Evolutionary conservation across 768 basidiomycete genomes (phyloP).

Genomic region (Amanita exitialis): DNA sequence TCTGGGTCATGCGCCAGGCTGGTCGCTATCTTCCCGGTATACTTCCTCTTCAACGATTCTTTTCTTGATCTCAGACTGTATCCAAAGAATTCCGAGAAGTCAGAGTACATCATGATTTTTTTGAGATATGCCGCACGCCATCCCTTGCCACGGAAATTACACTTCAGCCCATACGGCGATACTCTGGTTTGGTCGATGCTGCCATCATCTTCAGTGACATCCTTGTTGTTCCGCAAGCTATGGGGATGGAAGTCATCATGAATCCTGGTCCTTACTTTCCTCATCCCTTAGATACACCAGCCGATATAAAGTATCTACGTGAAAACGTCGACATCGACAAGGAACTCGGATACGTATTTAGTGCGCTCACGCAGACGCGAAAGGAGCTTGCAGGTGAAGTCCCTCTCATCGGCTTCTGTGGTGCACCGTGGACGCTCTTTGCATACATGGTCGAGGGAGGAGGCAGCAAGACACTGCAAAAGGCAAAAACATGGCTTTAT

Average conservation of each 20-base stretch:
- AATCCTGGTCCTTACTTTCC: slow-evolving; percentile 88
- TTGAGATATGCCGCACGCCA: slow-evolving; percentile 92
- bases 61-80: not conserved
- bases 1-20: slow-evolving; percentile 98
- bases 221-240: slow-evolving; percentile 93
- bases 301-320: slow-evolving; percentile 54
- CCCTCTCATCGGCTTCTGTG: slow-evolving; percentile 94
- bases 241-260: slow-evolving; percentile 96
- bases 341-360: slow-evolving; percentile 86
- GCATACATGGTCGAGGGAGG: slow-evolving; percentile 98
- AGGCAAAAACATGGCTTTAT: slow-evolving; percentile 92
- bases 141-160: slow-evolving; percentile 82
- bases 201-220: slow-evolving; percentile 99
- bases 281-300: slow-evolving; percentile 69
- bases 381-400: slow-evolving; percentile 77
- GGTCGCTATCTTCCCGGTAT: slow-evolving; percentile 90
- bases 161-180: slow-evolving; percentile 87
- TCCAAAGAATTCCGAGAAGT: slow-evolving; percentile 78
- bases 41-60: slow-evolving; percentile 10
- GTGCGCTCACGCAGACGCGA: slow-evolving; percentile 83
- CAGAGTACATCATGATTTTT: slow-evolving; percentile 84
- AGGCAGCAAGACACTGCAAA: slow-evolving; percentile 81
- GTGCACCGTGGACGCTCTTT: slow-evolving; percentile 97
- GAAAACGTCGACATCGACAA: slow-evolving; percentile 66
- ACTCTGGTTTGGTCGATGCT: slow-evolving; percentile 80